Evolutionary conservation across 2,329 filamentous ascomycete species (phyloP), one percentile per base, ranked within the genome.

Genomic region (Bertia moriformis): DNA sequence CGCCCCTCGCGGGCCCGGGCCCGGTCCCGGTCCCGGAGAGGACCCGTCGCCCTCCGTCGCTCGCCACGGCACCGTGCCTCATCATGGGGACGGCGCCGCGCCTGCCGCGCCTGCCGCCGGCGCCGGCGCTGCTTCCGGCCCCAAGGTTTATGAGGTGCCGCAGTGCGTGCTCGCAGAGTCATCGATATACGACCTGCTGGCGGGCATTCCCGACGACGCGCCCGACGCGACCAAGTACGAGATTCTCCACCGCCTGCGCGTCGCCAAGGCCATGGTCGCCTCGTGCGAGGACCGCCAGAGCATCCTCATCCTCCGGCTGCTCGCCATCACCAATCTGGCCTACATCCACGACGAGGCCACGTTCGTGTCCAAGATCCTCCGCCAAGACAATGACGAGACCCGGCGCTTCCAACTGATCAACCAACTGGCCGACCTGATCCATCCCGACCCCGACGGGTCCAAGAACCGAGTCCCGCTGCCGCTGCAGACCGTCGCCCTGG

Each of bases 341-440:
- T 95, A 93, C 54, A 84, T 96, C 40, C 81, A 93, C 48, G 69
- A 71, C 2, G 93, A 98, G 51, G 62, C 71, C 3, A 73, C 76
- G n/a, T 94, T 98, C 49, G 67, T 87, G 35, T 81, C 89, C 45
- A 89, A 85, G 55, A 73, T 95, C 30, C 69, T 94, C 39, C 83
- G 84, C 46, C 80, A 88, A 48, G 93, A 98, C 52, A 75, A 77
- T 29, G 89, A 96, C 50, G 86, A 94, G 56, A 87, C 88, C 2
- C 79, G 88, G 43, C 76, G 85, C 39, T 81, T 87, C 45, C 91
- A 98, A 57, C 68, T 98, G 18, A 80, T 86, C 3, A 93, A 93
- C 51, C 93, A 98, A 57, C 72, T 98, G 27, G 83, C 86, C 14
- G 88, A 96, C 55, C 65, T 98, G 42, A 81, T 96, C 17, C 88